Base-by-base conservation (phyloP, 192 early-diverging fungal species). In the Coemansia sp. region DNA sequence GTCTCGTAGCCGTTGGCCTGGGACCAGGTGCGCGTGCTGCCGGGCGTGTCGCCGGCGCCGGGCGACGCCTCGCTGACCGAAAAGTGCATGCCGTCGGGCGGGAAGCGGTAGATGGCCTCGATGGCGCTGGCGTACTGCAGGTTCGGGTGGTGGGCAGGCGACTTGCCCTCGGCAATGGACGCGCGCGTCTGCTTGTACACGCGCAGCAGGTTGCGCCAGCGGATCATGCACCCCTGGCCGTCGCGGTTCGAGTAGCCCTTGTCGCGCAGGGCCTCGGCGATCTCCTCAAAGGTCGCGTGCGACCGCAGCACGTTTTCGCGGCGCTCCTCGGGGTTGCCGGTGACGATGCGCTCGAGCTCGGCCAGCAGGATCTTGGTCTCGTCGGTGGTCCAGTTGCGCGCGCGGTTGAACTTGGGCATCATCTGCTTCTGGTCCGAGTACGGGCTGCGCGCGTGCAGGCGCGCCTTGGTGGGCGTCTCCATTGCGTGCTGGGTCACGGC, bases 181-280 rank as follows among this genome's bases (percentile, higher is more conserved):
- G 83, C 80, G 46, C 81, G 78, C 44, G 85, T 84, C 43, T 91
- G 84, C 60, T 84, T 68, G 74, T 92, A 95, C 30, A 93, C 61
- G 45, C 87, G 86, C 54, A 95, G 81, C 32, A 90, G 78, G 34
- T 78, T 78, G 75, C 75, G 75, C 75, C 75, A 78, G 68, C 75
- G 75, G 63, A 78, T 71, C 75, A 78, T 71, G 56, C 75, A 78
- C 8, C 67, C 75, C 35, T 78, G 75, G 55, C 69, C 69, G 23
- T 78, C 75, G 47, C 75, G 63, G 73, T 65, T 64, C 30, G 30
- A 27, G 41, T 67, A 78, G 26, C 64, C 69, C 36, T 70, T 63
- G 21, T 58, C 52, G 53, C 69, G 67, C 52, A 78, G 60, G 11
- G 48, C 50, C 45, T 71, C 64, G 29, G 63, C 75, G 11, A 69